Conservation (phyloP, 2,329 filamentous ascomycete genomes). For the Fusarium compactum region DNA sequence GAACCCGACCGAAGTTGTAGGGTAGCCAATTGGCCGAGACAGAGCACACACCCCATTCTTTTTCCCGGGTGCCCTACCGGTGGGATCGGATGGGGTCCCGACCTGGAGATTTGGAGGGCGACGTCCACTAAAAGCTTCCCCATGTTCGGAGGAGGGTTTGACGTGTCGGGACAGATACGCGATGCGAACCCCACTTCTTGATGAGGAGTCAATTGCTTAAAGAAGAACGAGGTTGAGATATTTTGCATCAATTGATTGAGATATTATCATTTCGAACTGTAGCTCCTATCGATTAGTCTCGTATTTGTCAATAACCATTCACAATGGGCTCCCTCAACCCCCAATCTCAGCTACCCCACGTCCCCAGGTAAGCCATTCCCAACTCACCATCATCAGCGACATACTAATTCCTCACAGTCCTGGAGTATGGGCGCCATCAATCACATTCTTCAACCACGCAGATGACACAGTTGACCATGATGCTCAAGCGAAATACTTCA, state of each 20-base stretch:
- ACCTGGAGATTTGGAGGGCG: neutral
- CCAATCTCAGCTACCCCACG: constrained; percentile 29
- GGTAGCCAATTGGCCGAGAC: neutral
- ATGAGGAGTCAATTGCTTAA: constrained; percentile 29
- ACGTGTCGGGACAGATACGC: constrained; percentile 23
- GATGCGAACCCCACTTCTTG: constrained; percentile 34
- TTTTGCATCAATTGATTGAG: constrained; percentile 1
- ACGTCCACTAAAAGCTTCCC: neutral
- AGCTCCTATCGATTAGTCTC: neutral
- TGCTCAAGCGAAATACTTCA: constrained; percentile 63
- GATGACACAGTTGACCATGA: constrained; percentile 62
- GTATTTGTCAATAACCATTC: neutral
- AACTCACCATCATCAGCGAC: neutral
- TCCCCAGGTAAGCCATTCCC: constrained; percentile 42
- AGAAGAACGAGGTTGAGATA: constrained; percentile 14
- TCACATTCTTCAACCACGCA: constrained; percentile 65
- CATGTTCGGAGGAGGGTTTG: constrained; percentile 9
- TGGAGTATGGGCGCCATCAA: constrained; percentile 62
- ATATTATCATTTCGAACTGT: neutral
- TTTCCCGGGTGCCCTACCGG: constrained; percentile 1
- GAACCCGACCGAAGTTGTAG: neutral
- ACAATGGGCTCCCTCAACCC: constrained; percentile 35
- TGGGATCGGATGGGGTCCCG: constrained; percentile 14
- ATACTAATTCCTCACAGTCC: neutral
- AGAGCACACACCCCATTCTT: fast-evolving